A percentile compares a stretch with the other conserved stretches of the same genome.
phyloP scores from a whole-genome alignment of 1,284 basidiomycete species.

The Agroathelia rolfsii region DNA sequence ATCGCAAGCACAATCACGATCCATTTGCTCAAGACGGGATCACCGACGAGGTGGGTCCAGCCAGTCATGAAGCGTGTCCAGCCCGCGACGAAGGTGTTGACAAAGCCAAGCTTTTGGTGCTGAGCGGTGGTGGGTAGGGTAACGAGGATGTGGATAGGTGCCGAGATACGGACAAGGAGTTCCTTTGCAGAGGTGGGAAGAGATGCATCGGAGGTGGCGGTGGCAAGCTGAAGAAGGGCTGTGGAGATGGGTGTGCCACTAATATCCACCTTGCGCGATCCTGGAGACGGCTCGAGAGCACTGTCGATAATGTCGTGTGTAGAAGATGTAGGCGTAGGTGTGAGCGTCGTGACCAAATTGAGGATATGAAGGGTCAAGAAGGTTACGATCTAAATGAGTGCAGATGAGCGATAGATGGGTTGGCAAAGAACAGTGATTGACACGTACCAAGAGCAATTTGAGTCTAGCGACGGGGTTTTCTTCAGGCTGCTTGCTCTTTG shows the following conservation, averaged over 20 bases:
- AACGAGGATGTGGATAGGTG: constrained; percentile 54
- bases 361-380: constrained; percentile 86
- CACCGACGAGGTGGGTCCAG: constrained; percentile 94
- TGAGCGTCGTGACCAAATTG: constrained; percentile 90
- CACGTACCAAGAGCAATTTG: constrained; percentile 77
- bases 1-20: constrained; percentile 84
- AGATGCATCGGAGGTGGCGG: constrained; percentile 16
- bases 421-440: constrained; percentile 1
- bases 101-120: too few relatives aligned
- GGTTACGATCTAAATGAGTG: constrained; percentile 51
- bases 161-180: constrained; percentile 64
- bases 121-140: constrained; percentile 24
- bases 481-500: constrained; percentile 20
- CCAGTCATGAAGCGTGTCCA: constrained; percentile 82
- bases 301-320: constrained; percentile 23
- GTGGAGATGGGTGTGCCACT: constrained; percentile 48
- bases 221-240: constrained; percentile 51
- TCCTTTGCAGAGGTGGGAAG: constrained; percentile 21
- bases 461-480: constrained; percentile 78
- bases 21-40: constrained; percentile 94
- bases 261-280: constrained; percentile 50
- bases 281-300: constrained; percentile 20
- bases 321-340: constrained; percentile 36
- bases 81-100: constrained; percentile 16
- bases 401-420: constrained; percentile 6